These are phyloP conservation scores for Hypericum perforatum DNA, from an alignment of 345 rosid genomes.

Conservation along the genomic window DNA sequence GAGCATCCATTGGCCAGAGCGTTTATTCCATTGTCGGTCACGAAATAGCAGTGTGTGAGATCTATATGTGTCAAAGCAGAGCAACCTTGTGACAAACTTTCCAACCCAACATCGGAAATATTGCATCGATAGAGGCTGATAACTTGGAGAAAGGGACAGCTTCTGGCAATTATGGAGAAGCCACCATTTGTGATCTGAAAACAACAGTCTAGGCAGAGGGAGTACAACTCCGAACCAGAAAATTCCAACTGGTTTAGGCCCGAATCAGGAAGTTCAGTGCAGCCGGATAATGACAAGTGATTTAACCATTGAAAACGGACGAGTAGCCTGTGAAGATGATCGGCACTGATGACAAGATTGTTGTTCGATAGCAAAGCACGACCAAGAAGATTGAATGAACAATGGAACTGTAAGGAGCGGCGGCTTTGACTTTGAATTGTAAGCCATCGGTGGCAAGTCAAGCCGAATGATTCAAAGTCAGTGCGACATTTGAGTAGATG, in stretches of 20 bases:
- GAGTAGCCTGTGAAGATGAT: slow-evolving; percentile 50
- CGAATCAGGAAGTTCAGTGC: slow-evolving; percentile 46
- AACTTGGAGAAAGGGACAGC: slow-evolving; percentile 40
- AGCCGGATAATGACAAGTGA: slow-evolving; percentile 53
- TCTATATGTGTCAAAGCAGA: slow-evolving; percentile 36
- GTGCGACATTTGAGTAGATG: slow-evolving; percentile 30
- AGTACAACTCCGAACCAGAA: slow-evolving; percentile 38
- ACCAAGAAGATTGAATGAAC: slow-evolving; percentile 30
- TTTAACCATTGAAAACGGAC: slow-evolving; percentile 51
- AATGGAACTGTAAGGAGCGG: slow-evolving; percentile 42
- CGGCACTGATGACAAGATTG: slow-evolving; percentile 20
- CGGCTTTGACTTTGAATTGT: slow-evolving; percentile 47
- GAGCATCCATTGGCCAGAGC: slow-evolving; percentile 36
- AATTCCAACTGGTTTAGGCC: slow-evolving; percentile 34
- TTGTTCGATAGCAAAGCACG: slow-evolving; percentile 27
- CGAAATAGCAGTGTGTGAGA: slow-evolving; percentile 40
- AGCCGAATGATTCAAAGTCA: slow-evolving; percentile 64
- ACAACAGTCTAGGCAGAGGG: slow-evolving; percentile 59
- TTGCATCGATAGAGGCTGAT: slow-evolving; percentile 55
- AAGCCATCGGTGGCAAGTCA: slow-evolving; percentile 63
- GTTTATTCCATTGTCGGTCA: slow-evolving; percentile 45
- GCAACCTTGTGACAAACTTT: slow-evolving; percentile 35
- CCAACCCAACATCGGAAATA: slow-evolving; percentile 47
- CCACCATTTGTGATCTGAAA: slow-evolving; percentile 50
- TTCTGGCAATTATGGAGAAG: slow-evolving; percentile 31